These are phyloP conservation scores for Lactarius indigo DNA, from an alignment of 768 basidiomycete species.

Conservation along the genomic window DNA sequence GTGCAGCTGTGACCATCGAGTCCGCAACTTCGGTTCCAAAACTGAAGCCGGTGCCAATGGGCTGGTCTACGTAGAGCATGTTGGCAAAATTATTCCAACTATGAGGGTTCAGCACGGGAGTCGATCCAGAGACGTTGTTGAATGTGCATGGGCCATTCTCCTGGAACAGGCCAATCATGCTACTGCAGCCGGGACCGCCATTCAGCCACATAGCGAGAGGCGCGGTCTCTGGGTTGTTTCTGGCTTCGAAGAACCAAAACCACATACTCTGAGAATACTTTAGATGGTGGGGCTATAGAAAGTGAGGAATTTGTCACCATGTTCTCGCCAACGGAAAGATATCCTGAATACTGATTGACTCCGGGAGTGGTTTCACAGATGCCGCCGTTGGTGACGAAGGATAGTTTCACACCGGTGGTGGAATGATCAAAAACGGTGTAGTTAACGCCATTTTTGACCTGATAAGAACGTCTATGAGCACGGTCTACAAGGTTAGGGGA, in stretches of 20 bases:
- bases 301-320: not conserved
- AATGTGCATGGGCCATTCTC: constrained; percentile 20
- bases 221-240: not conserved
- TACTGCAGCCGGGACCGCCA: not conserved
- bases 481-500: not conserved
- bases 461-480: not conserved
- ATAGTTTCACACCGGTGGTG: not conserved
- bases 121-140: not conserved
- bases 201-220: constrained; percentile 7
- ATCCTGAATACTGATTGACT: not conserved
- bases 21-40: not conserved
- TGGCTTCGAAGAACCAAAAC: constrained; percentile 10
- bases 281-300: not conserved
- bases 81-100: constrained; percentile 18
- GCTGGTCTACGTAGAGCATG: constrained; percentile 24
- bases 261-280: not conserved
- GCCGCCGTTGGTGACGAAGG: not conserved
- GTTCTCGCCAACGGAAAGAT: not conserved
- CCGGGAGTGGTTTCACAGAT: not conserved
- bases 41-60: not conserved
- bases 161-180: constrained; percentile 4
- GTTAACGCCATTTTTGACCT: not conserved
- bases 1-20: not conserved
- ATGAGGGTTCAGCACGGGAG: constrained; percentile 9
- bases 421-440: not conserved